A percentile compares a stretch with the other conserved stretches of the same genome.
These are phyloP conservation scores for Dictyostelium firmibasis DNA, from an alignment of 78 protist genomes.

Conservation along the genomic window DNA sequence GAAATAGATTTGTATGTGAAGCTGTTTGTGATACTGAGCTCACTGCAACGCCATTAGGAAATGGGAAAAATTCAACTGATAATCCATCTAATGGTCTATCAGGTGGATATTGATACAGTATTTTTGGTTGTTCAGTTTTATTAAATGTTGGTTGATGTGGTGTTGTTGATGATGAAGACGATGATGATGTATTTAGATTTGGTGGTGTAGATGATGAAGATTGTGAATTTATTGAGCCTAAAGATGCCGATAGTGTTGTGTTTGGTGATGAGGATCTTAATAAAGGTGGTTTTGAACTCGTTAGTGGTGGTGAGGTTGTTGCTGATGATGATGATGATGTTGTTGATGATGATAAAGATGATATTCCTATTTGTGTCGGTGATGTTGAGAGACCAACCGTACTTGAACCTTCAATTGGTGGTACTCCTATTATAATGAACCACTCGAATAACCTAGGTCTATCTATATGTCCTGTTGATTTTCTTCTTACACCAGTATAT, in stretches of 20 bases:
- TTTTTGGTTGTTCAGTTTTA: conserved; percentile 2
- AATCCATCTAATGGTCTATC: conserved; percentile 27
- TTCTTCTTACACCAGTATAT: conserved; percentile 20
- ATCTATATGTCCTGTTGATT: neutral
- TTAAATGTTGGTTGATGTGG: neutral
- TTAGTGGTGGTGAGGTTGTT: neutral
- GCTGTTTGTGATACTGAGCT: conserved; percentile 33
- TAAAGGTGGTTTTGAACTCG: conserved; percentile 1
- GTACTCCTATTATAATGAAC: conserved; percentile 50
- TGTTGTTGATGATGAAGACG: neutral
- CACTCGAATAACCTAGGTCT: conserved; percentile 52
- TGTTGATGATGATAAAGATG: neutral
- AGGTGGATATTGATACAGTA: conserved; percentile 73
- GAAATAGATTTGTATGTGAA: conserved; percentile 60
- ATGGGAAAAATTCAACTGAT: conserved; percentile 50
- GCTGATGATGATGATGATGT: neutral
- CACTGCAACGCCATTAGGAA: conserved; percentile 44
- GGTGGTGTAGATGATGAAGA: neutral
- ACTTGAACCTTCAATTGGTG: neutral
- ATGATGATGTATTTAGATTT: neutral
- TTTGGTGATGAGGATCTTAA: conserved; percentile 14
- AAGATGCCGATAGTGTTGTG: neutral
- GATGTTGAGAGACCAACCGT: neutral
- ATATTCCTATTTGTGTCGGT: neutral
- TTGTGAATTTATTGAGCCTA: neutral